Percentiles rank a stretch among this genome's conserved stretches.
These are phyloP conservation scores for Penicillium sp. DNA, from an alignment of 2,329 filamentous ascomycete genomes.

Conservation along the genomic window DNA sequence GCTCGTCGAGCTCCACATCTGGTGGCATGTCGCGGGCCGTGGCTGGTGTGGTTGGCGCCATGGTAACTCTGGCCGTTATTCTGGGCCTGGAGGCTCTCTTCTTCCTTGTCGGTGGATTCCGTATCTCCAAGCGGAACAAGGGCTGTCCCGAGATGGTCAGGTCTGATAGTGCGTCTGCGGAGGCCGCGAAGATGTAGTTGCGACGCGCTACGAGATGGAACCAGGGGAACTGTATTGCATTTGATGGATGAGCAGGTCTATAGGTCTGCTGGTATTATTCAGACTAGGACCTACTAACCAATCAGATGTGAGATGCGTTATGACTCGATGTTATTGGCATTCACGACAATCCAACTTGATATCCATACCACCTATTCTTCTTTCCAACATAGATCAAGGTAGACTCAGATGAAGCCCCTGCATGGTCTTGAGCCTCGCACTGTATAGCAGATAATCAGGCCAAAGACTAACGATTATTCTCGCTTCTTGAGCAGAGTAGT, in stretches of 20 bases:
- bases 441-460: too few species aligned
- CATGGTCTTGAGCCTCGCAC: too few species aligned
- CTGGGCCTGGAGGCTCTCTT: constrained; percentile 57
- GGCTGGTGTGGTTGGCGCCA: constrained; percentile 78
- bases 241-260: background rate
- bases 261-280: background rate
- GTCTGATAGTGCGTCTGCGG: constrained; percentile 14
- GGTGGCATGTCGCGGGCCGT: constrained; percentile 66
- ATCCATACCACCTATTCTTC: background rate
- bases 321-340: constrained; percentile 10
- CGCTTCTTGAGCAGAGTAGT: background rate
- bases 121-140: constrained; percentile 57
- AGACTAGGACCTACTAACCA: constrained; percentile 8
- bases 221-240: background rate
- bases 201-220: background rate
- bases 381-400: background rate
- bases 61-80: constrained; percentile 68
- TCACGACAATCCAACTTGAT: background rate
- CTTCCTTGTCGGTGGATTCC: constrained; percentile 59
- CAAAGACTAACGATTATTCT: too few species aligned
- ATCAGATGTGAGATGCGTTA: constrained; percentile 4
- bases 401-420: too few species aligned
- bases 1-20: constrained; percentile 26
- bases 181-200: constrained; percentile 25
- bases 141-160: constrained; percentile 12